Evolutionary conservation across 1,139 yeast species (phyloP).

Genomic region (Candida sp.): DNA sequence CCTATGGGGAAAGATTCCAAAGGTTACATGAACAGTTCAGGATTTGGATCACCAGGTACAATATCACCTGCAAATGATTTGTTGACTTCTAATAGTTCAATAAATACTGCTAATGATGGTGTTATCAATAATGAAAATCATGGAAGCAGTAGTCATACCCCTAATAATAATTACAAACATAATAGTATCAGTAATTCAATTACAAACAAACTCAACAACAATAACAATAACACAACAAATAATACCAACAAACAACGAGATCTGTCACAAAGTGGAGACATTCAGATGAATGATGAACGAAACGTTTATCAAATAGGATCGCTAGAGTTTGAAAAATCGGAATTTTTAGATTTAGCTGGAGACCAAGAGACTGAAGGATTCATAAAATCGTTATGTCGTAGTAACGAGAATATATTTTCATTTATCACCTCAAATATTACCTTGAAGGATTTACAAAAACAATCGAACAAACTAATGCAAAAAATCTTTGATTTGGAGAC

Average conservation of each 20-base stretch:
- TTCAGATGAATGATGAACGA: constrained; percentile 15
- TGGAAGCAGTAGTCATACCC: background rate
- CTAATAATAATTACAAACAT: background rate
- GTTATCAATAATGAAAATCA: background rate
- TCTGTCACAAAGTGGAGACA: constrained; percentile 7
- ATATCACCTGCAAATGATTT: background rate
- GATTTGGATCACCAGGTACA: background rate
- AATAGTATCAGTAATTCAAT: too few relatives aligned
- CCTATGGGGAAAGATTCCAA: background rate
- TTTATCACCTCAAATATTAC: constrained; percentile 46
- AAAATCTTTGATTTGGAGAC: constrained; percentile 33
- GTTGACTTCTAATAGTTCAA: constrained; percentile 4
- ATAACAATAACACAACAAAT: background rate
- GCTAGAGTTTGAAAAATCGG: constrained; percentile 51
- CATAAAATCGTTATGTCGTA: constrained; percentile 43
- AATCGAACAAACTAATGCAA: constrained; percentile 36
- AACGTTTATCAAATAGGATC: constrained; percentile 53
- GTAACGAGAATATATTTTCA: constrained; percentile 43
- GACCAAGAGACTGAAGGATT: constrained; percentile 51
- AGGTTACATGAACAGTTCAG: background rate
- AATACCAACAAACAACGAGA: background rate
- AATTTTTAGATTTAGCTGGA: constrained; percentile 43
- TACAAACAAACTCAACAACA: background rate
- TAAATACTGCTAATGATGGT: background rate
- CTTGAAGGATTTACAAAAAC: constrained; percentile 44